Percentiles rank a stretch among this genome's conserved stretches.
phyloP scores from a whole-genome alignment of 225 moss, liverwort and hornwort genomes.

The Anthoceros angustus region DNA sequence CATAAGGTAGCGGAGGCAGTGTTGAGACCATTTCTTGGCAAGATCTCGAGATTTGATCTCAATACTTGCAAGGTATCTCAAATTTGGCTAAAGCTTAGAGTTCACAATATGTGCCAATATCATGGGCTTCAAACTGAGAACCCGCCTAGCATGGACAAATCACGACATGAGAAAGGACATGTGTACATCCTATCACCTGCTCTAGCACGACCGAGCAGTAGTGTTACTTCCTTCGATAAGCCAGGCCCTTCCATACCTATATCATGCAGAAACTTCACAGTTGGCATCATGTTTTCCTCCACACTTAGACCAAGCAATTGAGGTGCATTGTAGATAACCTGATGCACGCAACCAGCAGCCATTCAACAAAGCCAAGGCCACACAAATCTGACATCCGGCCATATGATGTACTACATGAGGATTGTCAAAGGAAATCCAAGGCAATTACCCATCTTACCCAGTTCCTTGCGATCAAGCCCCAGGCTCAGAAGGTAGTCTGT shows the following conservation, averaged over 20 bases:
- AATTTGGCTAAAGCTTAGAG: conserved; percentile 37
- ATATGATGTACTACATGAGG: too few species aligned
- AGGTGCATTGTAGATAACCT: conserved; percentile 47
- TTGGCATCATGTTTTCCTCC: conserved; percentile 34
- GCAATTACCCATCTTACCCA: conserved; percentile 29
- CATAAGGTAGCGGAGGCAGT: too few species aligned
- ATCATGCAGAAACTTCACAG: conserved; percentile 26
- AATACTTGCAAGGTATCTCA: conserved; percentile 34
- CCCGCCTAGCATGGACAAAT: conserved; percentile 6
- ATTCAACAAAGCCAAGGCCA: neutral
- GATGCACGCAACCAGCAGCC: neutral
- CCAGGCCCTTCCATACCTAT: conserved; percentile 25
- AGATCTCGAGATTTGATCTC: conserved; percentile 25
- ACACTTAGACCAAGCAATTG: conserved; percentile 42
- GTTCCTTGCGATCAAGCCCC: conserved; percentile 35
- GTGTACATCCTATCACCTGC: neutral
- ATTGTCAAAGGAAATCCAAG: neutral
- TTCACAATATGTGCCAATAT: conserved; percentile 33
- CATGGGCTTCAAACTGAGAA: conserved; percentile 44
- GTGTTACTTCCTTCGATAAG: conserved; percentile 22
- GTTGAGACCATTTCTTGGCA: conserved; percentile 17
- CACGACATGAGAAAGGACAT: neutral
- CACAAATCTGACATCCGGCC: too few species aligned
- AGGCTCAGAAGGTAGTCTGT: conserved; percentile 36
- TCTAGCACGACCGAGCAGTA: too few species aligned